Evolutionary conservation across 805 yeast genomes (phyloP).

Genomic region (Jamesozyma lodderae): DNA sequence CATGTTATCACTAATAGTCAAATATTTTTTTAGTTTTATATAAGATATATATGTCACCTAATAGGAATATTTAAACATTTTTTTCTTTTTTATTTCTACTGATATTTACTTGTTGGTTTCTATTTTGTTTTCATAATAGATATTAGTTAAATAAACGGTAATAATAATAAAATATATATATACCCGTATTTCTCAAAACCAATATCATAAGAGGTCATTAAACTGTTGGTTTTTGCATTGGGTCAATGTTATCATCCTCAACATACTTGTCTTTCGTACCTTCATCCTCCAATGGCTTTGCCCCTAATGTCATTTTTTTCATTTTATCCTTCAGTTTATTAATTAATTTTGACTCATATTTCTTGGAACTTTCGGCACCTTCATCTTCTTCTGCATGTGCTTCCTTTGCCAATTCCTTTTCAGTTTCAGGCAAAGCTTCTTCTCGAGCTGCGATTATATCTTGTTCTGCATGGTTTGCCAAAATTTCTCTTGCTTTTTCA

Average conservation of each 20-base stretch:
- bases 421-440: background rate
- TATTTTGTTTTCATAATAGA: background rate
- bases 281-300: slow-evolving; percentile 1
- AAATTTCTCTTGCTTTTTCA: slow-evolving; percentile 7
- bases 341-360: slow-evolving; percentile 9
- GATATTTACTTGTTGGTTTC: background rate
- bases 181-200: too few species aligned
- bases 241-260: background rate
- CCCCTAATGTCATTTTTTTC: slow-evolving; percentile 5
- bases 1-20: too few species aligned
- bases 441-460: background rate
- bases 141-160: too few species aligned
- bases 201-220: too few species aligned
- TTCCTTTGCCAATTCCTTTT: background rate
- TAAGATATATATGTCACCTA: too few species aligned
- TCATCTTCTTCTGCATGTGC: background rate
- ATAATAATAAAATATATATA: too few species aligned
- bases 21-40: too few species aligned
- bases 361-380: background rate
- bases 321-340: slow-evolving; percentile 15
- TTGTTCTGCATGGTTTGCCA: background rate
- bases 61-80: too few species aligned
- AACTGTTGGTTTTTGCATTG: too few species aligned
- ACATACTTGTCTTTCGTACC: background rate
- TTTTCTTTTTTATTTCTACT: too few species aligned